Percentiles rank a stretch among this genome's conserved stretches.
Conservation (phyloP, 2,329 filamentous ascomycete species). For the Trichoderma sp. region DNA sequence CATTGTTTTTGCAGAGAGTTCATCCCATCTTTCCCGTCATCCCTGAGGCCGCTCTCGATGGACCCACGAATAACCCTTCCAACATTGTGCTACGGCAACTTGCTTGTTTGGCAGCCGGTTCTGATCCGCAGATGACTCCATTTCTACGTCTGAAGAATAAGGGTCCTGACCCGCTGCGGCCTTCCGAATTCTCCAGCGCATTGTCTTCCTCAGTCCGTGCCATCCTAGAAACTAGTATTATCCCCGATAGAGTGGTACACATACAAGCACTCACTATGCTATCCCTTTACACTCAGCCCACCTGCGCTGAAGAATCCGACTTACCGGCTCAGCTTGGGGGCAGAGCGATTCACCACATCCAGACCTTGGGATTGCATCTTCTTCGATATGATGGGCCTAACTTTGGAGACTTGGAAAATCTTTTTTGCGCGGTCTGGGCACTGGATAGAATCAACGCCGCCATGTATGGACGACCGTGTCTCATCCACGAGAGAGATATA, state of each 20-base stretch:
- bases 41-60: slow-evolving; percentile 35
- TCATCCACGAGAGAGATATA: slow-evolving; percentile 60
- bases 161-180: slow-evolving; percentile 38
- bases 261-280: slow-evolving; percentile 53
- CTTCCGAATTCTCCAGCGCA: slow-evolving; percentile 47
- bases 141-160: slow-evolving; percentile 45
- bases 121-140: slow-evolving; percentile 44
- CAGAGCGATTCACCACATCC: slow-evolving; percentile 54
- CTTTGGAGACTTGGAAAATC: slow-evolving; percentile 42
- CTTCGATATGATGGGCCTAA: slow-evolving; percentile 39
- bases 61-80: slow-evolving; percentile 32
- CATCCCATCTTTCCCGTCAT: slow-evolving; percentile 55
- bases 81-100: slow-evolving; percentile 50
- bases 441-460: slow-evolving; percentile 58
- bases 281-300: slow-evolving; percentile 58
- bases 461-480: slow-evolving; percentile 56
- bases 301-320: slow-evolving; percentile 51
- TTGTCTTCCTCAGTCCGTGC: slow-evolving; percentile 48
- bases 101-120: slow-evolving; percentile 53
- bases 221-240: slow-evolving; percentile 51
- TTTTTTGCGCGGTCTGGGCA: slow-evolving; percentile 60
- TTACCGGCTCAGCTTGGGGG: slow-evolving; percentile 51
- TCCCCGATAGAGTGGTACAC: slow-evolving; percentile 52
- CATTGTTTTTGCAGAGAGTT: slow-evolving; percentile 49
- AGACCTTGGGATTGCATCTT: slow-evolving; percentile 55